These are phyloP conservation scores for Entomortierella chlamydospora DNA, from an alignment of 192 early-diverging fungal species.

Conservation along the genomic window DNA sequence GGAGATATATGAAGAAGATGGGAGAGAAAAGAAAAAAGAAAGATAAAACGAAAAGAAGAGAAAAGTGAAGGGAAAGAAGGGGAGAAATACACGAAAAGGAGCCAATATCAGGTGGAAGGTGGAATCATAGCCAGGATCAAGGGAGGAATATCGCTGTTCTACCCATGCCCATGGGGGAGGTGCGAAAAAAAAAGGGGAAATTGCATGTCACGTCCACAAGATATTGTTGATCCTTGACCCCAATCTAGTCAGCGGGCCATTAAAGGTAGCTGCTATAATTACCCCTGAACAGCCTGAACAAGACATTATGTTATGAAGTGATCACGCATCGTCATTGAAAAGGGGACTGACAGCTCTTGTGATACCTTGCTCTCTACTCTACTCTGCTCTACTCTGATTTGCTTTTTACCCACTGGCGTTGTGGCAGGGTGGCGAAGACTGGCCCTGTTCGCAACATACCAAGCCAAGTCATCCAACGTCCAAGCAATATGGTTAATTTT, in stretches of 20 bases:
- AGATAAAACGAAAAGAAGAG: background rate
- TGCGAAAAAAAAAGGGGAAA: conserved; percentile 21
- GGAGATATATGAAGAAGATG: background rate
- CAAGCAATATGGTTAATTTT: no score
- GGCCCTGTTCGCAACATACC: no score
- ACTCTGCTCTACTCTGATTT: background rate
- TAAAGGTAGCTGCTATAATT: background rate
- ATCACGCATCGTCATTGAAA: background rate
- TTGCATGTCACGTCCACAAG: background rate
- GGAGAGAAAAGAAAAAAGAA: conserved; percentile 1
- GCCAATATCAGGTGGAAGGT: conserved; percentile 29
- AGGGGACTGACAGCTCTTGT: background rate
- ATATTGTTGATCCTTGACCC: no score
- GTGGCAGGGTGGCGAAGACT: no score
- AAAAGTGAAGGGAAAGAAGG: background rate
- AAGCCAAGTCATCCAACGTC: no score
- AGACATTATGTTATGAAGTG: no score
- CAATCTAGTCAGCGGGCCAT: no score
- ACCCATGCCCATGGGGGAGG: background rate
- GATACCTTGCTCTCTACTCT: background rate
- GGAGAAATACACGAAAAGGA: conserved; percentile 4
- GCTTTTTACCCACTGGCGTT: no score
- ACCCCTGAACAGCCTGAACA: background rate
- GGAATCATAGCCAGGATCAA: background rate
- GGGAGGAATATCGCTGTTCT: background rate